A percentile compares a stretch with the other conserved stretches of the same genome.
phyloP scores from a whole-genome alignment of 495 filamentous ascomycete species.

The Daldinia concentrica region DNA sequence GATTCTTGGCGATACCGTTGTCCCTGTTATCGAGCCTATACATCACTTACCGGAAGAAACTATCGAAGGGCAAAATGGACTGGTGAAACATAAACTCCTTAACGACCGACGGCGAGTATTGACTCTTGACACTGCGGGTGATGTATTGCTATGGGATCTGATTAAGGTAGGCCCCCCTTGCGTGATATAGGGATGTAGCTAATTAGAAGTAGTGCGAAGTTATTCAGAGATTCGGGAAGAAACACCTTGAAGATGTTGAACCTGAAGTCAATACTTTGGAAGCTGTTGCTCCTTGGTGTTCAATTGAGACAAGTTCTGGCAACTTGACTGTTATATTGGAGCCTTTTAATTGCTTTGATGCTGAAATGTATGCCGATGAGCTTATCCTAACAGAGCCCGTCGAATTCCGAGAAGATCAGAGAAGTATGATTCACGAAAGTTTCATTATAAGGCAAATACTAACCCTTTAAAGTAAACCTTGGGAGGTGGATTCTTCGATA shows the following conservation, averaged over 20 bases:
- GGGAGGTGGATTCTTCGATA: conserved; percentile 97
- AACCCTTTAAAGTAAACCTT: conserved; percentile 75
- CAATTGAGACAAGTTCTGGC: conserved; percentile 91
- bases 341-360: conserved; percentile 96
- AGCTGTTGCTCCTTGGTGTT: conserved; percentile 93
- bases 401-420: conserved; percentile 91
- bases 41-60: conserved; percentile 82
- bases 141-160: conserved; percentile 96
- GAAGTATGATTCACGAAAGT: conserved; percentile 68
- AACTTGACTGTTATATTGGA: conserved; percentile 89
- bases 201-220: conserved; percentile 72
- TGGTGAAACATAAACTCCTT: conserved; percentile 91
- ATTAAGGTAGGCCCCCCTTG: conserved; percentile 66
- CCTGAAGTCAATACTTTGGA: conserved; percentile 87
- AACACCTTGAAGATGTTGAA: conserved; percentile 90
- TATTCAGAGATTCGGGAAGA: conserved; percentile 87
- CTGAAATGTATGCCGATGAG: conserved; percentile 96
- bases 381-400: conserved; percentile 72
- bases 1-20: conserved; percentile 65
- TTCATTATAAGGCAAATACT: conserved; percentile 1
- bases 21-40: conserved; percentile 68
- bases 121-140: conserved; percentile 93
- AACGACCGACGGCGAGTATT: conserved; percentile 91
- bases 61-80: conserved; percentile 92
- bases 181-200: conserved; percentile 23